Evolutionary conservation across 371 early-diverging fungal species (phyloP).

Genomic region (Vairimorpha necatrix): DNA sequence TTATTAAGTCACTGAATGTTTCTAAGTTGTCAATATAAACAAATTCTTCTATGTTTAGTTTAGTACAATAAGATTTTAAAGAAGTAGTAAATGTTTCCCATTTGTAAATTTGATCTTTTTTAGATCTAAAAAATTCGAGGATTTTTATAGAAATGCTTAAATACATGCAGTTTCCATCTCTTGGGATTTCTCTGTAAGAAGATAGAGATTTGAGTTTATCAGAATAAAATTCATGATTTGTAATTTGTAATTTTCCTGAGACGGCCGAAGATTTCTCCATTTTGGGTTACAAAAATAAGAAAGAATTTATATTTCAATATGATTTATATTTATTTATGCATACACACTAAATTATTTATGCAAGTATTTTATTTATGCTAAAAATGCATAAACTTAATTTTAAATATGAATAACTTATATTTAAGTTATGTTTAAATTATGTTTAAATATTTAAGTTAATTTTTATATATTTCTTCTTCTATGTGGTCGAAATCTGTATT

Average conservation of each 20-base stretch:
- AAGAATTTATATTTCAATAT: too few species aligned
- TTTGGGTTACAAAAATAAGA: too few species aligned
- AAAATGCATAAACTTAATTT: too few species aligned
- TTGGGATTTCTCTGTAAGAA: not conserved
- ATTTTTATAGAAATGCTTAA: constrained; percentile 8
- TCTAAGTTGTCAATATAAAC: constrained; percentile 18
- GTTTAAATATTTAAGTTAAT: too few species aligned
- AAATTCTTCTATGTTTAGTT: constrained; percentile 11
- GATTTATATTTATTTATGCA: too few species aligned
- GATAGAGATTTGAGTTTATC: not conserved
- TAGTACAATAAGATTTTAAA: not conserved
- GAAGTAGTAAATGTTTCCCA: not conserved
- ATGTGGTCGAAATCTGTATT: too few species aligned
- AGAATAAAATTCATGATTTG: not conserved
- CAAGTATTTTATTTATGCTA: too few species aligned
- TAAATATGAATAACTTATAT: too few species aligned
- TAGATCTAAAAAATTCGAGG: not conserved
- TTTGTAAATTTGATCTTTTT: not conserved
- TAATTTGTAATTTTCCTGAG: not conserved
- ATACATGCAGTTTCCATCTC: constrained; percentile 38
- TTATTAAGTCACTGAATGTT: not conserved
- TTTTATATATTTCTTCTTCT: too few species aligned
- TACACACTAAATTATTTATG: too few species aligned
- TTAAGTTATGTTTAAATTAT: too few species aligned
- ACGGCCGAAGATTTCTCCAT: too few species aligned